phyloP scores from a whole-genome alignment of 176 grass and related monocot genomes.

The Ampelocalamus luodianensis region DNA sequence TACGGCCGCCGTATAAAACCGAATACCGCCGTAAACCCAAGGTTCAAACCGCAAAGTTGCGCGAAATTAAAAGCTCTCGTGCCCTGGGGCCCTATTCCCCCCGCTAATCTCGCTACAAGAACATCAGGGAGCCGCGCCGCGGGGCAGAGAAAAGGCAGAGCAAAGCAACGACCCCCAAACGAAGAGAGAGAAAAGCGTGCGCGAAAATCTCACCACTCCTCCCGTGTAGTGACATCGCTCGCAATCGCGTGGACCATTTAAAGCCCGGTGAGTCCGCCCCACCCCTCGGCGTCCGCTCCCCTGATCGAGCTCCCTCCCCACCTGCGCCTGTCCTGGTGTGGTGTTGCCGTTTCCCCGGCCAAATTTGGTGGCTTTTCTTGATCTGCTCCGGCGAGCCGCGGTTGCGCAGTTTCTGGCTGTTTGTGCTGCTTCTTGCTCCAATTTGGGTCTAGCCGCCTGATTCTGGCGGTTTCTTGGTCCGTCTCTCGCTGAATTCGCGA shows the following conservation, averaged over 20 bases:
- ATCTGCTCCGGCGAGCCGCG: constrained; percentile 24
- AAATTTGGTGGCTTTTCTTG: neutral
- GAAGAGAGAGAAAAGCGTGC: neutral
- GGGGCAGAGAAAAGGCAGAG: neutral
- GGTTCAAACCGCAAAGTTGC: neutral
- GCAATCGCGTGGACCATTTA: constrained; percentile 39
- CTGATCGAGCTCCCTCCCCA: constrained; percentile 2
- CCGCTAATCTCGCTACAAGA: constrained; percentile 51
- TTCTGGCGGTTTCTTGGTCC: constrained; percentile 31
- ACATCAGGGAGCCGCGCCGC: neutral
- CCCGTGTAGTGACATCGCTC: neutral
- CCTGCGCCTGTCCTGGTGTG: no score
- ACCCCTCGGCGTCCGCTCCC: neutral
- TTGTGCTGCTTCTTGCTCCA: neutral
- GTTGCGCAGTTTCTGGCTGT: neutral
- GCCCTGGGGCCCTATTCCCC: neutral
- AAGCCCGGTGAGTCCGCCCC: constrained; percentile 21
- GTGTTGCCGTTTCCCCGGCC: constrained; percentile 2
- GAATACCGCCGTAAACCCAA: neutral
- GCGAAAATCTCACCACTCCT: constrained; percentile 46
- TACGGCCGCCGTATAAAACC: neutral
- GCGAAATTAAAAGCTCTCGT: neutral
- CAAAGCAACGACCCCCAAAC: neutral
- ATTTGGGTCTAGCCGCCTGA: neutral
- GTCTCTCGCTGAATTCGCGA: neutral